phyloP scores from a whole-genome alignment of 2,329 filamentous ascomycete species.

The Trichophyton rubrum region DNA sequence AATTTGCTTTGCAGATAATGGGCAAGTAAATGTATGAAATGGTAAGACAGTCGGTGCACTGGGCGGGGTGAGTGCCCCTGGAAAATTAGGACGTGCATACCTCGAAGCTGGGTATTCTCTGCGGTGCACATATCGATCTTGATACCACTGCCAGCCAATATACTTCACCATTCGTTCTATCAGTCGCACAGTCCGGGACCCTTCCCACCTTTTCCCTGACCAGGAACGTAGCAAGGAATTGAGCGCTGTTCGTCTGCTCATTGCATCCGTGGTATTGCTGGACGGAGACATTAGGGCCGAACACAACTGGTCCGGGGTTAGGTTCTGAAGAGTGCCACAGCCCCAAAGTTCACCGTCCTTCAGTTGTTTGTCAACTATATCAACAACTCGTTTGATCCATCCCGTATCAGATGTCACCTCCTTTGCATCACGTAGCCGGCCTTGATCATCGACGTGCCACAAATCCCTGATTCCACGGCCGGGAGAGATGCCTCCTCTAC shows the following conservation, averaged over 20 bases:
- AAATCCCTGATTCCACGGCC: conserved; percentile 63
- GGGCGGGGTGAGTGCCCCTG: conserved; percentile 60
- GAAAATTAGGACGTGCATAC: conserved; percentile 64
- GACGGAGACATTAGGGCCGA: conserved; percentile 34
- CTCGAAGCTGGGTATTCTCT: conserved; percentile 43
- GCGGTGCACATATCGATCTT: conserved; percentile 58
- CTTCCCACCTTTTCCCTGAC: conserved; percentile 73
- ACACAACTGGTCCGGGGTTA: conserved; percentile 40
- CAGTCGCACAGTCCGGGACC: conserved; percentile 68
- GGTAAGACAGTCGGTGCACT: conserved; percentile 87
- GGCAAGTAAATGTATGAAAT: conserved; percentile 96
- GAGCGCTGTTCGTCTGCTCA: conserved; percentile 21
- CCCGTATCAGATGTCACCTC: conserved; percentile 53
- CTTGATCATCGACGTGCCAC: conserved; percentile 82
- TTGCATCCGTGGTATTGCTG: conserved; percentile 20
- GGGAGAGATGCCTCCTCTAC: conserved; percentile 73
- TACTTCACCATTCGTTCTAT: conserved; percentile 72
- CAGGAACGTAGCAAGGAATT: conserved; percentile 41
- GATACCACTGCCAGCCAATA: conserved; percentile 76
- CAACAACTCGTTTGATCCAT: conserved; percentile 79
- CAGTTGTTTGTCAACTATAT: conserved; percentile 81
- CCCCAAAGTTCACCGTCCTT: conserved; percentile 81
- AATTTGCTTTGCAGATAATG: conserved; percentile 80
- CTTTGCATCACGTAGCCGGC: conserved; percentile 66
- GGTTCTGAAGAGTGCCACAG: conserved; percentile 51